A percentile compares a stretch with the other conserved stretches of the same genome.
phyloP scores from a whole-genome alignment of 768 basidiomycete genomes.

The Leucosporidium yakuticum region DNA sequence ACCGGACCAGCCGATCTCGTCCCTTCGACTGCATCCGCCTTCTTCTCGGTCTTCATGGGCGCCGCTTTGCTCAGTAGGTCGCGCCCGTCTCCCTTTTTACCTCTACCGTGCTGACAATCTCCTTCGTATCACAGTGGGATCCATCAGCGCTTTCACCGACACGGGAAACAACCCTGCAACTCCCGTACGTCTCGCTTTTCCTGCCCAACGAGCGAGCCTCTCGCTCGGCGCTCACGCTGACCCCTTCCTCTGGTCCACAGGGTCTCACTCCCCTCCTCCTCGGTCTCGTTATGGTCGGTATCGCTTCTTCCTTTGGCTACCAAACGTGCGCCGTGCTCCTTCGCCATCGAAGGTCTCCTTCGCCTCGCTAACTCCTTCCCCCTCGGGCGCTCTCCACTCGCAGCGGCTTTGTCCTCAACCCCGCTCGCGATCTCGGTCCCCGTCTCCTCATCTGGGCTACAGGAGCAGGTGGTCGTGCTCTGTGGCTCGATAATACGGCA shows the following conservation, averaged over 20 bases:
- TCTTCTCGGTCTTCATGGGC: constrained; percentile 5
- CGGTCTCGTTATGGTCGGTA: constrained; percentile 7
- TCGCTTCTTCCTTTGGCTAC: not conserved
- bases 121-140: not conserved
- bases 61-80: not conserved
- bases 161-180: constrained; percentile 5
- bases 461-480: not conserved
- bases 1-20: not conserved
- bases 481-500: not conserved
- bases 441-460: not conserved
- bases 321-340: not conserved
- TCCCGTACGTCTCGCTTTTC: not conserved
- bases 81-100: not conserved
- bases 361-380: not conserved
- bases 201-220: too few species aligned
- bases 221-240: too few species aligned
- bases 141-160: not conserved
- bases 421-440: not conserved
- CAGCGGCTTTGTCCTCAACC: constrained; percentile 1
- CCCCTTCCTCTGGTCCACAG: too few species aligned
- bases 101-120: not conserved
- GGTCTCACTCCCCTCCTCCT: constrained; percentile 2
- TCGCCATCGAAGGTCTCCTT: too few species aligned
- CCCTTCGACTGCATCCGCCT: not conserved
- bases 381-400: too few species aligned